phyloP scores from a whole-genome alignment of 2,329 filamentous ascomycete species.

The Botrytis sinoallii region DNA sequence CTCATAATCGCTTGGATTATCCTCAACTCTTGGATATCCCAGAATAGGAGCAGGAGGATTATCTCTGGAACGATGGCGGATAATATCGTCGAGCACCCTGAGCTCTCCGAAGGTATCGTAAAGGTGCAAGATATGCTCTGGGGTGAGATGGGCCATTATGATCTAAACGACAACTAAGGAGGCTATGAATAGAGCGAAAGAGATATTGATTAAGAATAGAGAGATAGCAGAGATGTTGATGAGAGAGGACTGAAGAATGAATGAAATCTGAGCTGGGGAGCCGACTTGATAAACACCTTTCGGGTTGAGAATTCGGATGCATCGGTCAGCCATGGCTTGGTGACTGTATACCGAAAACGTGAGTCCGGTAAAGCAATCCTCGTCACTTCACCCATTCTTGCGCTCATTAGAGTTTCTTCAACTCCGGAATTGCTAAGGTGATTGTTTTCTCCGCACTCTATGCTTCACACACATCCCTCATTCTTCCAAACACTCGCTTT shows the following conservation, averaged over 20 bases:
- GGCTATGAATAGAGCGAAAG: conserved; percentile 7
- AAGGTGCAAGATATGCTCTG: conserved; percentile 19
- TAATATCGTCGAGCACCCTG: conserved; percentile 26
- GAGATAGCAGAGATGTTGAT: not conserved
- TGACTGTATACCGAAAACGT: conserved; percentile 9
- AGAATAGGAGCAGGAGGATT: conserved; percentile 25
- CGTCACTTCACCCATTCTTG: not conserved
- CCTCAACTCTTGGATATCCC: conserved; percentile 25
- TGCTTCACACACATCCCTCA: not conserved
- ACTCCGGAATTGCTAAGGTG: not conserved
- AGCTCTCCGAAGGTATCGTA: conserved; percentile 22
- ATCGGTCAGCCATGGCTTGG: conserved; percentile 2
- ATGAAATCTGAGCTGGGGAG: not conserved
- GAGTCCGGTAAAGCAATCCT: conserved; percentile 2
- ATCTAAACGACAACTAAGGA: conserved; percentile 8
- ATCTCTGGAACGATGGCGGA: conserved; percentile 24
- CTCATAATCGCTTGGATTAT: conserved; percentile 28
- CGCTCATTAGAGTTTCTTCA: not conserved
- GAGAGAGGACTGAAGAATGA: conserved; percentile 4
- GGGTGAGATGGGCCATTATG: conserved; percentile 21
- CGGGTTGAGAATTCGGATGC: not conserved
- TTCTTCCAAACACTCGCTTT: not conserved
- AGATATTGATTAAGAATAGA: not conserved
- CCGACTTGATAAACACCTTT: conserved; percentile 16
- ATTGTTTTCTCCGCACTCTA: not conserved